Base-by-base conservation (phyloP, 2,329 filamentous ascomycete species). In the Ophiostoma tasmaniense region DNA sequence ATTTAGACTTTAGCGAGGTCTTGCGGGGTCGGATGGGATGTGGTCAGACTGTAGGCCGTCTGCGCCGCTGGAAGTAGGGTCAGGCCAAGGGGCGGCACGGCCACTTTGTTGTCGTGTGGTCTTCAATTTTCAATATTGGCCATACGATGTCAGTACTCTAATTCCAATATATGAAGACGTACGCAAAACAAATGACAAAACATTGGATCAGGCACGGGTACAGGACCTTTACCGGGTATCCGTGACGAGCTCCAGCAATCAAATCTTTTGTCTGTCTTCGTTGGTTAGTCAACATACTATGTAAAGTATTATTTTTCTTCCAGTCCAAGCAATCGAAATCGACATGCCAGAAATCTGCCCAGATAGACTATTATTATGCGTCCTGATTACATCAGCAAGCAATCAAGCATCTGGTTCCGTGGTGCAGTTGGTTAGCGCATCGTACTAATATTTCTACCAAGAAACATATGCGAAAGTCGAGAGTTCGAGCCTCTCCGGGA, bases 341-440 rank as follows among this genome's bases (percentile, higher is more conserved):
- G n/a, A n/a, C n/a, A n/a, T n/a, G n/a, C n/a, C n/a, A 13, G 8
- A n/a, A 11, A 14, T 4, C 10, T 4, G 25, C 22, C 25, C 7
- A 55, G 8, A 61, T 64, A 22, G 33, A 33, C 8, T 8, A 11
- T 13, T 3, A 37, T 2, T 11, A 8, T 64, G 39, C 3, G 20
- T 1, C 5, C 14, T 1, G 64, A 25, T 45, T 45, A 65, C 37
- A 65, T 65, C 35, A 42, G 64, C 64, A 28, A 65, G 0, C 62
- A 28, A 65, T 0, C 62, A 37, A 39, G 10, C 22, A 17, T 7
- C 22, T 42, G 64, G 64, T 65, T 65, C 64, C 64, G 64, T 65
- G 64, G 64, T 65, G 64, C 64, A 65, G 64, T 65, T 65, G 64
- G 64, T 65, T 65, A 65, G 64, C 64, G 64, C 64, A 65, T 65